Evolutionary conservation across 257 asterid genomes (phyloP), one percentile per base, ranked within the genome.

Genomic region (Solanum pimpinellifolium): DNA sequence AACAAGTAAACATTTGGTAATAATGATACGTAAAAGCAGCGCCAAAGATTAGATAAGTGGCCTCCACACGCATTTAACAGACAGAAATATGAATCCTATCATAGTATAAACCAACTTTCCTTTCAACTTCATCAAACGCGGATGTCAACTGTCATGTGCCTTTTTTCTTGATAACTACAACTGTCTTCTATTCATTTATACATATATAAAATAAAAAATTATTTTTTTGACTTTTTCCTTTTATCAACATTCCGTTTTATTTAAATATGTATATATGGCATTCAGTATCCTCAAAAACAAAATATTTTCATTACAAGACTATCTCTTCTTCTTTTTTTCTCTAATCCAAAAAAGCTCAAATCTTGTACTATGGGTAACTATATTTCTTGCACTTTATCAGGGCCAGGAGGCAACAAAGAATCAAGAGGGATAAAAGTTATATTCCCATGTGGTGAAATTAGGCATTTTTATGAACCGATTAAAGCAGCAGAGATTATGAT

Each of bases 401-500:
- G 89, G 11, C 92, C 93, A 4, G 88, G 60, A 39, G 76, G 85
- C 90, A 94, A 82, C 83, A 88, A 89, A 1, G 86, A 80, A 44
- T 62, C 91, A 86, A 92, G 90, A 88, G 92, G 89, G 2, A 70
- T 90, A 20, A 94, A 93, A 89, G 93, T 94, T 0, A 86, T 94
- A 46, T 89, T 91, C 89, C 95, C 97, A 20, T 88, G 73, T 16
- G 96, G 97, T 6, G 93, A 94, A 69, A 76, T 90, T 27, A 88
- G 86, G 7, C 92, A 91, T 9, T 89, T 90, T 7, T 86, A 89
- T 76, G 87, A 88, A 35, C 92, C 93, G 2, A 83, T 88, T n/a
- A 92, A 93, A 39, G 96, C 95, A 23, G 97, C 97, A 41, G 97
- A 94, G 66, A 90, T 93, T 70, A 94, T 94, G 97, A 84, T 94